phyloP scores from a whole-genome alignment of 2,329 filamentous ascomycete species.

The Neonectria ditissima region DNA sequence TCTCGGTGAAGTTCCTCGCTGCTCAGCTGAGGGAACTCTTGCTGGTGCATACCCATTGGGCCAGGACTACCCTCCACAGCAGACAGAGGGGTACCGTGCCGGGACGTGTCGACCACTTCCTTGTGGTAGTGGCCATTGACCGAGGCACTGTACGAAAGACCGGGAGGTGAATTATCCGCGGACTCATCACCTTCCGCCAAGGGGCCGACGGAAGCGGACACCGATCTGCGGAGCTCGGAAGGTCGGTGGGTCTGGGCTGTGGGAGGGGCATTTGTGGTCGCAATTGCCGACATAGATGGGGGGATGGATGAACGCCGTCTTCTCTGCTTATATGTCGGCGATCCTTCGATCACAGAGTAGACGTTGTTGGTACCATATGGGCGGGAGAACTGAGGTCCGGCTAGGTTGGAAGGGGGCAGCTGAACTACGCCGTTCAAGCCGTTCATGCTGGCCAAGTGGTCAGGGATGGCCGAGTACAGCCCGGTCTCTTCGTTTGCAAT shows the following conservation, averaged over 20 bases:
- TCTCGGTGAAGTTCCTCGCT: constrained; percentile 72
- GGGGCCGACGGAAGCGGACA: constrained; percentile 87
- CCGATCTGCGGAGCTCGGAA: constrained; percentile 90
- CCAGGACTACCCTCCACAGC: constrained; percentile 86
- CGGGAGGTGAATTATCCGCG: constrained; percentile 82
- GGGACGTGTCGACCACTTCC: constrained; percentile 84
- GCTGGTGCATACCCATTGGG: constrained; percentile 76
- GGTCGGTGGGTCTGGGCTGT: constrained; percentile 77
- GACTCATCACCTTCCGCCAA: constrained; percentile 84
- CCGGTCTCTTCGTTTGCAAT: constrained; percentile 98
- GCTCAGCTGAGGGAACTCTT: constrained; percentile 74
- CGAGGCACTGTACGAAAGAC: constrained; percentile 78
- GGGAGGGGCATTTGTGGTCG: constrained; percentile 74
- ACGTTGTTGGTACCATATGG: constrained; percentile 81
- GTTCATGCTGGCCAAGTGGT: constrained; percentile 79
- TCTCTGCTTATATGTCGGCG: constrained; percentile 98
- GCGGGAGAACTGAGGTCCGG: constrained; percentile 82
- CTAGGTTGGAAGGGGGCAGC: constrained; percentile 85
- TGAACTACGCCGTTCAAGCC: constrained; percentile 91
- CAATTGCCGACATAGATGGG: constrained; percentile 76
- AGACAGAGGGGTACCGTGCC: constrained; percentile 90
- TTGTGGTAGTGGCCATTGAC: constrained; percentile 76
- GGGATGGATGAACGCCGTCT: constrained; percentile 93
- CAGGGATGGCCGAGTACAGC: constrained; percentile 93
- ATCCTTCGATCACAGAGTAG: constrained; percentile 97